phyloP scores from a whole-genome alignment of 2,329 filamentous ascomycete genomes.

The Paecilomyces niveus region DNA sequence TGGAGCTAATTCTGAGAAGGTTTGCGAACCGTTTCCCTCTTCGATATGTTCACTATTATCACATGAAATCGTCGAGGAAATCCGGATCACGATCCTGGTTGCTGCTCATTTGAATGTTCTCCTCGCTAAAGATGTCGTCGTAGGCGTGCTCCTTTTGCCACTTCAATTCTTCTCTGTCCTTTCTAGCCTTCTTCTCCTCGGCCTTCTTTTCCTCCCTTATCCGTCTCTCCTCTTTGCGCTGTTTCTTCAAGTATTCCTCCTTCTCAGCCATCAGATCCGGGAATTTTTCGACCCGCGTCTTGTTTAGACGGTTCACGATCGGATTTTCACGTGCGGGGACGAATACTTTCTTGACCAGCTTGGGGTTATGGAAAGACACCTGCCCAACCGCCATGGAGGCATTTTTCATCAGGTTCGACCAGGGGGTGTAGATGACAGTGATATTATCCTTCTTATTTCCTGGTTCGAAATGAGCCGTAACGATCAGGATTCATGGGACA shows the following conservation, averaged over 20 bases:
- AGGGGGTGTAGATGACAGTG: conserved; percentile 94
- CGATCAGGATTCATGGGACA: not conserved
- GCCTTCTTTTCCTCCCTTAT: conserved; percentile 31
- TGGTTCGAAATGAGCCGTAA: conserved; percentile 29
- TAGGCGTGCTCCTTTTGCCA: conserved; percentile 98
- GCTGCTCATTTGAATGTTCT: conserved; percentile 67
- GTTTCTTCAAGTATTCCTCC: conserved; percentile 64
- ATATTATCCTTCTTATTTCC: conserved; percentile 99
- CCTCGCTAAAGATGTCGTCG: conserved; percentile 81
- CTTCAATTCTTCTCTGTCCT: conserved; percentile 82
- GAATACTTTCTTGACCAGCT: conserved; percentile 73
- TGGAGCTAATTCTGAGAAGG: not conserved
- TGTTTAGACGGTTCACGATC: conserved; percentile 96
- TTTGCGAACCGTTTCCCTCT: not conserved
- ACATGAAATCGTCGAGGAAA: conserved; percentile 90
- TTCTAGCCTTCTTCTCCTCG: conserved; percentile 40
- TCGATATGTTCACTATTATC: conserved; percentile 20
- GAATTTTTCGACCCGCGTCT: conserved; percentile 83
- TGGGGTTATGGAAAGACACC: conserved; percentile 86
- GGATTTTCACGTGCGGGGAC: conserved; percentile 76
- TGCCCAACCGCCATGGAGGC: conserved; percentile 93
- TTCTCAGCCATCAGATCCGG: conserved; percentile 78
- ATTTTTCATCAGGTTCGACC: conserved; percentile 93
- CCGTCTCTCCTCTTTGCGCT: conserved; percentile 60
- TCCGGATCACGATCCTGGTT: conserved; percentile 76